A percentile compares a stretch with the other conserved stretches of the same genome.
These are phyloP conservation scores for Globisporangium recalcitrans DNA, from an alignment of 352 stramenopile species.

Conservation along the genomic window DNA sequence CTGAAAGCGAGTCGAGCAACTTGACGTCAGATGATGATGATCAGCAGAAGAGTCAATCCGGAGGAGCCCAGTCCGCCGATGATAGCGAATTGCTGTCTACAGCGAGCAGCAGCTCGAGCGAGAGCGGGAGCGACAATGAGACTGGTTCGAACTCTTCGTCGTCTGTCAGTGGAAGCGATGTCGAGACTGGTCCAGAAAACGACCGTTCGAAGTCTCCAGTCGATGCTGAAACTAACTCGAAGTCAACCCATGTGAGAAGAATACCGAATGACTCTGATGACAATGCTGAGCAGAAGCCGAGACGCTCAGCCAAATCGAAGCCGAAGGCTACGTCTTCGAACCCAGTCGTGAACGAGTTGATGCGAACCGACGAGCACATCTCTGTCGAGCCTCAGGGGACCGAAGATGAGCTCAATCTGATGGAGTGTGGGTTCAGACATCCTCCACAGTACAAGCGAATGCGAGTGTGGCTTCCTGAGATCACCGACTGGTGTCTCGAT, in stretches of 20 bases:
- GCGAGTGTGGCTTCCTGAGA: conserved; percentile 79
- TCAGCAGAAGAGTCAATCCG: conserved; percentile 26
- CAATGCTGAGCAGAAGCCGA: conserved; percentile 1
- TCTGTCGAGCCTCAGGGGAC: conserved; percentile 42
- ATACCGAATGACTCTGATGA: conserved; percentile 1
- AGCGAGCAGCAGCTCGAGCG: conserved; percentile 50
- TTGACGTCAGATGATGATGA: conserved; percentile 51
- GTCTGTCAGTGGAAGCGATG: conserved; percentile 27
- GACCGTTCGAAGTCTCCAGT: background rate
- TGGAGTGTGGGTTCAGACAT: conserved; percentile 78
- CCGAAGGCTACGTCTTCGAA: conserved; percentile 20
- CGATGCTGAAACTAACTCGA: background rate
- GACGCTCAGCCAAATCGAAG: conserved; percentile 12
- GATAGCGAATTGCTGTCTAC: conserved; percentile 38
- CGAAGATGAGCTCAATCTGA: conserved; percentile 64
- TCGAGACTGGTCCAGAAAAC: conserved; percentile 22
- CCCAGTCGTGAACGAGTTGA: conserved; percentile 63
- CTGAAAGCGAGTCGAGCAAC: conserved; percentile 43
- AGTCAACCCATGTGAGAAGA: background rate
- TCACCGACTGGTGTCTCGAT: conserved; percentile 85
- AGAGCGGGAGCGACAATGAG: conserved; percentile 49
- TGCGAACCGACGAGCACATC: conserved; percentile 62
- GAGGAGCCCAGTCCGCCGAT: conserved; percentile 24
- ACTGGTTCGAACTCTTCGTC: conserved; percentile 35
- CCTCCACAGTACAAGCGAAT: conserved; percentile 49